These are phyloP conservation scores for Blumeria hordei DNA, from an alignment of 2,329 filamentous ascomycete species.

Conservation along the genomic window DNA sequence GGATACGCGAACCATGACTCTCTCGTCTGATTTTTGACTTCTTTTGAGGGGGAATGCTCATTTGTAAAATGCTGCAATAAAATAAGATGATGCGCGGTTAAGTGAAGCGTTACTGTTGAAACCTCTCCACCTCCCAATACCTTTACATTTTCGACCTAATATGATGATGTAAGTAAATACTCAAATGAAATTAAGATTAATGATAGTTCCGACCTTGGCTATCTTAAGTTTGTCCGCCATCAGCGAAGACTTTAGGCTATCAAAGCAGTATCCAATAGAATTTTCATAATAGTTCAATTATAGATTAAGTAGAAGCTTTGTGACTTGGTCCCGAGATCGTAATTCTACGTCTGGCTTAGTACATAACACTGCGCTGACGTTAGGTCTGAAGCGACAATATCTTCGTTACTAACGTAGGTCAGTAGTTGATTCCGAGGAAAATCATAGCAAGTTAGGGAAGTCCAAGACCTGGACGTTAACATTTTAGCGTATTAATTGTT, in stretches of 20 bases:
- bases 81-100: constrained; percentile 36
- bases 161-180: constrained; percentile 3
- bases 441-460: too few species aligned
- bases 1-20: constrained; percentile 91
- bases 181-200: not conserved
- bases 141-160: constrained; percentile 34
- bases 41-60: constrained; percentile 15
- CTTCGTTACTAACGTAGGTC: too few species aligned
- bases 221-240: constrained; percentile 22
- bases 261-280: not conserved
- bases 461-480: too few species aligned
- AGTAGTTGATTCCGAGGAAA: too few species aligned
- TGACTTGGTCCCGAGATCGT: too few species aligned
- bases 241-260: not conserved
- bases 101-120: constrained; percentile 30
- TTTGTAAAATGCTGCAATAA: constrained; percentile 12
- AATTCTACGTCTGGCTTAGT: too few species aligned
- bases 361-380: too few species aligned
- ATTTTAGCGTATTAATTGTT: too few species aligned
- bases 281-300: not conserved
- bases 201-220: constrained; percentile 17
- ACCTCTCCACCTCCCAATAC: constrained; percentile 32
- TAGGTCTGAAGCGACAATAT: too few species aligned
- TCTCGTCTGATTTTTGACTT: constrained; percentile 23
- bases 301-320: not conserved